Evolutionary conservation across 2,329 filamentous ascomycete genomes (phyloP), one percentile per base, ranked within the genome.

Genomic region (Aureobasidium sp.): DNA sequence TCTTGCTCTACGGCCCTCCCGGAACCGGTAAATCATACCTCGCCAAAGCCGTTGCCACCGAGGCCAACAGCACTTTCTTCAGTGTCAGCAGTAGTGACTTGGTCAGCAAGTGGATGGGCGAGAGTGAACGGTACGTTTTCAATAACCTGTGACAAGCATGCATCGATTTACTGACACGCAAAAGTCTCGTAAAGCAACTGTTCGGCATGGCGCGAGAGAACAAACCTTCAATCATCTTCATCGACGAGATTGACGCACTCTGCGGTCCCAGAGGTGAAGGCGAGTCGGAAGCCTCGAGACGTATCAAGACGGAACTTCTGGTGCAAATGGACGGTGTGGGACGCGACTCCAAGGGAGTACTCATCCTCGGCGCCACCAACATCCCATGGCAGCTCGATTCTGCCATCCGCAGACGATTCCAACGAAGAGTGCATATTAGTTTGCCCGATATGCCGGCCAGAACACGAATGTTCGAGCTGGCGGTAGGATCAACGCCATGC

Each of bases 31-130:
- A 99, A 81, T 94, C 89, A 80, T 97, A 97, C 75, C 80, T 99
- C 60, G 94, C 94, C 65, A 99, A 97, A 76, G 94, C 94, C 2
- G 93, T 99, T 56, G 94, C 94, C 59, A 99, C 94, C 20, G 94
- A 99, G 77, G 94, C 94, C 63, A 97, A 99, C 76, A 97, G 92
- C 76, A 97, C 94, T 3, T 99, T 99, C 74, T 99, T 99, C 83
- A 97, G 91, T 72, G 93, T 99, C 67, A 96, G 90, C 77, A 96
- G 90, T 81, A 96, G 91, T 72, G 94, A 99, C 74, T 76, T 99
- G 75, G 94, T 99, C 64, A 96, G 91, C 75, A 99, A 99, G 74
- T 99, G 94, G 94, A 99, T 99, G 94, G 94, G 94, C 79, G 94
- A 99, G 77, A 95, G 90, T 81, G 94, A 99, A 85, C 86, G 91